These are phyloP conservation scores for Lasiodiplodia hormozganensis DNA, from an alignment of 2,329 filamentous ascomycete genomes.

Conservation along the genomic window DNA sequence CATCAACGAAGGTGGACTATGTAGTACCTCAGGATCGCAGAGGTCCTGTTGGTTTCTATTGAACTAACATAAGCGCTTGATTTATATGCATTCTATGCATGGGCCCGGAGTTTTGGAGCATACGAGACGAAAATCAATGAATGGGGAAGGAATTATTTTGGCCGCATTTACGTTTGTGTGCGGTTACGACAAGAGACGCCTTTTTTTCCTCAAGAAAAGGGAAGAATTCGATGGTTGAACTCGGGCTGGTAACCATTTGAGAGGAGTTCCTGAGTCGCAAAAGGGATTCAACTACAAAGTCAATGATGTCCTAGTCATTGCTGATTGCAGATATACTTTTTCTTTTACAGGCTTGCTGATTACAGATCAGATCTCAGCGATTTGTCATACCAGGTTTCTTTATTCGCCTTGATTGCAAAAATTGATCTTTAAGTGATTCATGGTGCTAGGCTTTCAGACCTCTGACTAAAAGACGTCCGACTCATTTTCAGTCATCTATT, in stretches of 20 bases:
- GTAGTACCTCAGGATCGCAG: constrained; percentile 6
- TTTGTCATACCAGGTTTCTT: neutral
- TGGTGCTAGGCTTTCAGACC: no score
- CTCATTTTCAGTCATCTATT: no score
- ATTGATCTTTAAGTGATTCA: no score
- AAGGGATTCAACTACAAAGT: neutral
- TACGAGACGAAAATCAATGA: neutral
- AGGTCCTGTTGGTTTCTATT: constrained; percentile 12
- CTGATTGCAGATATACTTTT: neutral
- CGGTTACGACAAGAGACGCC: no score
- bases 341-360: neutral
- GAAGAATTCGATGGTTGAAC: no score
- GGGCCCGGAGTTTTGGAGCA: neutral
- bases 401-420: neutral
- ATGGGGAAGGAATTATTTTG: neutral
- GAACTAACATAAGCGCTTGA: neutral
- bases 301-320: neutral
- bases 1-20: neutral
- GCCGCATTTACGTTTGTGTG: neutral
- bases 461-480: no score
- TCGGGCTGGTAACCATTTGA: neutral
- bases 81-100: neutral
- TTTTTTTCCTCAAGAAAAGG: no score
- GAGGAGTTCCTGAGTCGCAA: neutral
- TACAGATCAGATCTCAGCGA: neutral